Base-by-base conservation (phyloP, 129 eudicot genomes). In the Rutidosis leptorrhynchoides region DNA sequence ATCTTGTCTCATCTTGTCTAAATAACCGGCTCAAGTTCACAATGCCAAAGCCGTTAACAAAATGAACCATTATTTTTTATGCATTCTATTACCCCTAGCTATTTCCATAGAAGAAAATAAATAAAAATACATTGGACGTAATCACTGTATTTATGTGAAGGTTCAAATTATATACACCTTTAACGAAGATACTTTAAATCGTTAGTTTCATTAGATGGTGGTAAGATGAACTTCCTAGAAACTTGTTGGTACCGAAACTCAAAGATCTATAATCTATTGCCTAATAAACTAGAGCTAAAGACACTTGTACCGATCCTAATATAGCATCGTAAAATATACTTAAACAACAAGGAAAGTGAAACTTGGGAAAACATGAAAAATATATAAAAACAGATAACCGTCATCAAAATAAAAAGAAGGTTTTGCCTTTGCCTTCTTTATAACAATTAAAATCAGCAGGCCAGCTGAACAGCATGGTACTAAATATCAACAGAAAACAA, bases 391-490 rank as follows among this genome's bases (percentile, higher is more conserved):
- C 62, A 64, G 9, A 74, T 28, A 56, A 32, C 67, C 15, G 8
- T 45, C 27, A 67, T 37, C 19, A 32, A 62, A 67, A 55, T 55
- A 28, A 43, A 45, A 55, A 58, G 62, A 67, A 24, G 69, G 63
- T 75, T 75, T 75, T 67, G 37, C 73, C 51, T 75, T 75, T 67
- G 37, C 73, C 51, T 24, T 40, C 59, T 65, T 4, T 56, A 29
- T 20, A 65, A 45, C 58, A 67, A 52, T 54, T 46, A n/a, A n/a
- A n/a, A 52, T 67, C 72, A 23, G 33, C 62, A 59, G 17, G 58
- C 30, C 59, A 43, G 45, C 25, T 24, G 59, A 71, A 60, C 60
- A 71, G 5, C 5, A 46, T 48, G 4, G 15, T 48, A 32, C 21
- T 21, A 23, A 62, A 61, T 71, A 75, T 68, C 58, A 68, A 75